A percentile compares a stretch with the other conserved stretches of the same genome.
Evolutionary conservation across 495 filamentous ascomycete species (phyloP).

Genomic region (Aspergillus saccharolyticus): DNA sequence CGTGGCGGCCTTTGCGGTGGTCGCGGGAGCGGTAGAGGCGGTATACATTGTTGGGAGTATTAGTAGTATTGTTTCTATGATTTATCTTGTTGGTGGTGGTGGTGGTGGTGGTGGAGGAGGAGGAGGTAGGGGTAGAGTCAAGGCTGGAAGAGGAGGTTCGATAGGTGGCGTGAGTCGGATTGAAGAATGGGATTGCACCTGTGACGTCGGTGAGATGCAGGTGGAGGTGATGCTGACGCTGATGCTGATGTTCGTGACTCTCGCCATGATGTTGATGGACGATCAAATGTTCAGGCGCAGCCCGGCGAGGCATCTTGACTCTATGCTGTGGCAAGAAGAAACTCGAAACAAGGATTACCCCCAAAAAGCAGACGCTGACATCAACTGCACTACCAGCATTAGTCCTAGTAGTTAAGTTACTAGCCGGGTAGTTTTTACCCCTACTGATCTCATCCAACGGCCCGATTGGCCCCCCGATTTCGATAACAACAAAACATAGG

Average conservation of each 20-base stretch:
- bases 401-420: not conserved
- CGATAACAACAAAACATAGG: not conserved
- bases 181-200: slow-evolving; percentile 46
- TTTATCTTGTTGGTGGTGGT: not conserved
- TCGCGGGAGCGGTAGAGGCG: slow-evolving; percentile 61
- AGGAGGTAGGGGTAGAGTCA: not conserved
- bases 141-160: too few species aligned
- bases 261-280: not conserved
- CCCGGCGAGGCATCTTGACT: not conserved
- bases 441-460: not conserved
- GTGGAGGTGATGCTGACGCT: not conserved
- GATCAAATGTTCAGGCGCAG: not conserved
- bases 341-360: not conserved
- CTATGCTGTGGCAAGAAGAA: not conserved
- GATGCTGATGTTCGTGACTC: not conserved
- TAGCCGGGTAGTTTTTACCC: too few species aligned
- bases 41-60: slow-evolving; percentile 18
- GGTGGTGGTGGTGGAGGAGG: not conserved
- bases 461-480: not conserved
- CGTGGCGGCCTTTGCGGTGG: slow-evolving; percentile 66
- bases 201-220: slow-evolving; percentile 3
- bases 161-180: slow-evolving; percentile 43
- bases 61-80: too few species aligned
- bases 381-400: not conserved
- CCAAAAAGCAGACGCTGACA: not conserved